Percentiles rank a stretch among this genome's conserved stretches.
These are phyloP conservation scores for Backusella tuberculispora DNA, from an alignment of 192 early-diverging fungal genomes.

Conservation along the genomic window DNA sequence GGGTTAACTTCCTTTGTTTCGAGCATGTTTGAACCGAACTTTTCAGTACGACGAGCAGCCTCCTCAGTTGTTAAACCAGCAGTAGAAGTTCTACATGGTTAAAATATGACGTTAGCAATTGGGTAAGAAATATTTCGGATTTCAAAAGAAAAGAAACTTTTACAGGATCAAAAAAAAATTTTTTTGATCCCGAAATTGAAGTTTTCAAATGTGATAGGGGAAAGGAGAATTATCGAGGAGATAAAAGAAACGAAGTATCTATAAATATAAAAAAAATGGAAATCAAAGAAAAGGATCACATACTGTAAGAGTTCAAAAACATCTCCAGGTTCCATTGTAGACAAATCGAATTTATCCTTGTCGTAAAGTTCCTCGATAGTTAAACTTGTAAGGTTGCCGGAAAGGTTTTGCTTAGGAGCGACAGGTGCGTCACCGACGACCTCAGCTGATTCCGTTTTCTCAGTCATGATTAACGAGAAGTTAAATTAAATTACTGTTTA, in stretches of 20 bases:
- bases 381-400: slow-evolving; percentile 45
- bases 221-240: neutral
- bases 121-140: neutral
- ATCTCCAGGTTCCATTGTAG: slow-evolving; percentile 74
- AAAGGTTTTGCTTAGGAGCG: slow-evolving; percentile 16
- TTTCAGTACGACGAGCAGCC: slow-evolving; percentile 61
- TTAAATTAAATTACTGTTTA: slow-evolving; percentile 14
- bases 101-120: neutral
- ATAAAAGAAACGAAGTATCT: neutral
- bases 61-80: slow-evolving; percentile 66
- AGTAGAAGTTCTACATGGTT: slow-evolving; percentile 45
- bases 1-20: slow-evolving; percentile 80
- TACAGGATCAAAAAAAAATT: neutral
- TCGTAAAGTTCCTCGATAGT: slow-evolving; percentile 74
- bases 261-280: slow-evolving; percentile 16
- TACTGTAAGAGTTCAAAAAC: slow-evolving; percentile 72
- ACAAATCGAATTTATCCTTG: slow-evolving; percentile 81
- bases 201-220: slow-evolving; percentile 15
- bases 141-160: neutral
- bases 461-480: slow-evolving; percentile 27
- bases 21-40: slow-evolving; percentile 74
- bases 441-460: slow-evolving; percentile 35
- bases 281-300: slow-evolving; percentile 15
- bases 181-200: neutral
- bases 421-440: slow-evolving; percentile 27